Conservation (phyloP, 495 filamentous ascomycete genomes). For the Pseudomonodictys pantanalensis region DNA sequence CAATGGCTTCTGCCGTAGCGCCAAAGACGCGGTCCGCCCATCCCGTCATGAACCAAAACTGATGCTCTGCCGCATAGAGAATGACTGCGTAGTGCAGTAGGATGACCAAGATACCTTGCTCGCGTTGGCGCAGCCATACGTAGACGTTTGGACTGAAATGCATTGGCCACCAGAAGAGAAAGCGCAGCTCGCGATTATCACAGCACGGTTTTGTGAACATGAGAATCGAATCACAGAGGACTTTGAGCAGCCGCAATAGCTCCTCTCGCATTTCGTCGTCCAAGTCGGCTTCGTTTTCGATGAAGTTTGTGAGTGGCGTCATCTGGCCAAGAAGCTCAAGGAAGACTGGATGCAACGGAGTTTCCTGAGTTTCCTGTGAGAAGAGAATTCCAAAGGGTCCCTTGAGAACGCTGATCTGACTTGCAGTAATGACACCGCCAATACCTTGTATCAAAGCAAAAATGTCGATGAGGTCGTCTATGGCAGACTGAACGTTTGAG, state of each 20-base stretch:
- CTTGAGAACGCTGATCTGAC: not conserved
- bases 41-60: slow-evolving; percentile 25
- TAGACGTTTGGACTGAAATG: slow-evolving; percentile 6
- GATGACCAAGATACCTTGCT: slow-evolving; percentile 17
- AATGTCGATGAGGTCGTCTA: slow-evolving; percentile 28
- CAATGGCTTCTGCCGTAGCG: slow-evolving; percentile 5
- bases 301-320: not conserved
- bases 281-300: not conserved
- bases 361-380: not conserved
- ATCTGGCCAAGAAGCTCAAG: not conserved
- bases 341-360: slow-evolving; percentile 15
- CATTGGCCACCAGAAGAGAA: slow-evolving; percentile 22
- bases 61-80: slow-evolving; percentile 5
- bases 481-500: not conserved
- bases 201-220: not conserved
- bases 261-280: not conserved
- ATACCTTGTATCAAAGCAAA: slow-evolving; percentile 26
- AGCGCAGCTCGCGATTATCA: slow-evolving; percentile 17
- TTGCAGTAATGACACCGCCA: slow-evolving; percentile 4
- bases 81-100: slow-evolving; percentile 20
- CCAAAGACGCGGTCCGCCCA: slow-evolving; percentile 20
- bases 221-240: not conserved
- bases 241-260: not conserved
- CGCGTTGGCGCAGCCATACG: slow-evolving; percentile 7
- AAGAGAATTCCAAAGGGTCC: slow-evolving; percentile 10